Conservation (phyloP, 2,329 filamentous ascomycete species). For the Graphium sp. region DNA sequence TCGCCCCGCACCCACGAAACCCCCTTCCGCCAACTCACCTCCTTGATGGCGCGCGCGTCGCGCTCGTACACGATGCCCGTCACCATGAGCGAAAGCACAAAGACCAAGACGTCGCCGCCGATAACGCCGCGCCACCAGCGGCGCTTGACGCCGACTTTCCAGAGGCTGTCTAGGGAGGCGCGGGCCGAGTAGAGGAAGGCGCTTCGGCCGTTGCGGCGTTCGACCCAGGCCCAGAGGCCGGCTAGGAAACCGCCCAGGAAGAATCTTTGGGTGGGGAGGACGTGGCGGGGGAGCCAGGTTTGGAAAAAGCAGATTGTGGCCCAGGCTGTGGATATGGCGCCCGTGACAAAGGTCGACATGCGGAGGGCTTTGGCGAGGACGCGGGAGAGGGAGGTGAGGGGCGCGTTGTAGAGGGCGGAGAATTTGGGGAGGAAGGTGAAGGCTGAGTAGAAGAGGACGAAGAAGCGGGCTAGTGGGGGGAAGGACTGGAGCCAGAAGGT, state of each 20-base stretch:
- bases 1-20: conserved; percentile 61
- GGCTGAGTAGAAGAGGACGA: conserved; percentile 57
- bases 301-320: conserved; percentile 83
- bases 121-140: conserved; percentile 73
- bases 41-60: conserved; percentile 49
- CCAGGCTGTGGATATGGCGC: conserved; percentile 77
- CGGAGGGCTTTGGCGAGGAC: conserved; percentile 56
- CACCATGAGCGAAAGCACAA: conserved; percentile 62
- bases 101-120: conserved; percentile 72
- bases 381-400: conserved; percentile 46
- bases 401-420: conserved; percentile 50
- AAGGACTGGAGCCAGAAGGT: conserved; percentile 78
- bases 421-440: conserved; percentile 51
- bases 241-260: conserved; percentile 78
- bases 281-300: conserved; percentile 51
- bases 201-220: conserved; percentile 43
- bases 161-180: conserved; percentile 64
- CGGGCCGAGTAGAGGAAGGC: conserved; percentile 69
- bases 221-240: conserved; percentile 71
- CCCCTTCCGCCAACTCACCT: conserved; percentile 51
- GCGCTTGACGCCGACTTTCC: conserved; percentile 87
- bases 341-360: conserved; percentile 58
- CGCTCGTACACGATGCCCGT: conserved; percentile 65
- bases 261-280: conserved; percentile 71
- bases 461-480: conserved; percentile 60